Base-by-base conservation (phyloP, 306 rosid genomes). In the Prunus kanzakura region DNA sequence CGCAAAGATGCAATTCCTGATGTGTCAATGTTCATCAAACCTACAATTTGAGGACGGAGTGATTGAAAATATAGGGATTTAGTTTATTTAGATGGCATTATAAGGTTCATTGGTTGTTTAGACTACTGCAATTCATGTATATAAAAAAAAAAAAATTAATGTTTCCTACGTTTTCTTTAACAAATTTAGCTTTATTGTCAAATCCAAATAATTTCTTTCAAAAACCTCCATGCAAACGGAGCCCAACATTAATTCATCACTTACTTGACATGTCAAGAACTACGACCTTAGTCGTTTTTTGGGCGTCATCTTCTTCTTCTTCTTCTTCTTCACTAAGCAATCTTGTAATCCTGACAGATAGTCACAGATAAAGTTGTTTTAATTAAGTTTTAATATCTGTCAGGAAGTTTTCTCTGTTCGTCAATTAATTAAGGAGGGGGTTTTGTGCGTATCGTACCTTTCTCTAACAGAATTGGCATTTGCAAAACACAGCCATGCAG, bases 401-500 rank as follows among this genome's bases (percentile, higher is more conserved):
- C 29, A 27, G 29, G 29, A 27, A 27, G 29, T 27, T 27, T 27
- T 27, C 29, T 27, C 29, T 27, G 2, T 27, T 27, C 29, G 29
- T 27, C 29, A 27, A 27, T 27, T 27, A 27, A 27, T 27, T 27
- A 27, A 27, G 29, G 29, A 27, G 29, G 29, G 29, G 29, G 29
- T 27, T 27, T 27, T 27, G 3, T 2, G 29, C 3, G 29, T 27
- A 27, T 27, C 52, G 13, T 35, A 90, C 97, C 93, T 90, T 68
- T 92, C 90, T 67, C 81, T 84, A 30, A 88, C 78, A 85, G 82
- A 88, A 72, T 75, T 90, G 64, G 96, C 97, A 78, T 92, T 92
- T 15, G 97, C 97, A 76, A 92, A 92, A 77, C 97, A 92, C 74
- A 92, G 89, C 74, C 86, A 80, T 10, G 89, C 79, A 72, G 97